Evolutionary conservation across 768 basidiomycete species (phyloP).

Genomic region (Xerocomellus chrysenteron): DNA sequence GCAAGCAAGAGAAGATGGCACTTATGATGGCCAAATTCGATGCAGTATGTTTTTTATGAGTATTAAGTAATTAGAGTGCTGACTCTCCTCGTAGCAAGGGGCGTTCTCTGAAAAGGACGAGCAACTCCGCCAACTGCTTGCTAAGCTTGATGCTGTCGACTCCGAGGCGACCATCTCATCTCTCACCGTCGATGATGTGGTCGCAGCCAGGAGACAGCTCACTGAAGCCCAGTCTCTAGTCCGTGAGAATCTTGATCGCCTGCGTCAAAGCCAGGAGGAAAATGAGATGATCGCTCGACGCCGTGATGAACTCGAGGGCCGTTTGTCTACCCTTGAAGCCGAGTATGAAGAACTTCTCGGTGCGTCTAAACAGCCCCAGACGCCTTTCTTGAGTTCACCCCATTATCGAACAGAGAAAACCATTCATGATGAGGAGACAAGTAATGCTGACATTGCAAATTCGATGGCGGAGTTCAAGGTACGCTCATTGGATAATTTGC

Average conservation of each 20-base stretch:
- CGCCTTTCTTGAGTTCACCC: conserved; percentile 3
- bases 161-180: conserved; percentile 51
- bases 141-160: conserved; percentile 83
- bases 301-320: conserved; percentile 83
- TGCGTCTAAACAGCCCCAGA: conserved; percentile 37
- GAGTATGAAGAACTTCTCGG: conserved; percentile 98
- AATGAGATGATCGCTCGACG: conserved; percentile 79
- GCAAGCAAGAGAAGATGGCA: conserved; percentile 99
- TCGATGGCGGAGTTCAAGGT: conserved; percentile 92
- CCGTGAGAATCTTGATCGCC: conserved; percentile 85
- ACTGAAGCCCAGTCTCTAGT: conserved; percentile 84
- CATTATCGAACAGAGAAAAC: conserved; percentile 69
- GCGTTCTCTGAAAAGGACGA: conserved; percentile 95
- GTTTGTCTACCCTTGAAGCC: conserved; percentile 77
- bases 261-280: conserved; percentile 90
- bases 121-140: conserved; percentile 78
- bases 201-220: conserved; percentile 81
- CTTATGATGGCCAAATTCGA: conserved; percentile 99
- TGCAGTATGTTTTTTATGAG: conserved; percentile 54
- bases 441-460: conserved; percentile 77
- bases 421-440: conserved; percentile 84
- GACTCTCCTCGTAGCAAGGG: conserved; percentile 59
- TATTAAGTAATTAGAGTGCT: neutral
- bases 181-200: conserved; percentile 74
- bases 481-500: conserved; percentile 7